phyloP scores from a whole-genome alignment of 768 basidiomycete species.

The Tulasnella sp. region DNA sequence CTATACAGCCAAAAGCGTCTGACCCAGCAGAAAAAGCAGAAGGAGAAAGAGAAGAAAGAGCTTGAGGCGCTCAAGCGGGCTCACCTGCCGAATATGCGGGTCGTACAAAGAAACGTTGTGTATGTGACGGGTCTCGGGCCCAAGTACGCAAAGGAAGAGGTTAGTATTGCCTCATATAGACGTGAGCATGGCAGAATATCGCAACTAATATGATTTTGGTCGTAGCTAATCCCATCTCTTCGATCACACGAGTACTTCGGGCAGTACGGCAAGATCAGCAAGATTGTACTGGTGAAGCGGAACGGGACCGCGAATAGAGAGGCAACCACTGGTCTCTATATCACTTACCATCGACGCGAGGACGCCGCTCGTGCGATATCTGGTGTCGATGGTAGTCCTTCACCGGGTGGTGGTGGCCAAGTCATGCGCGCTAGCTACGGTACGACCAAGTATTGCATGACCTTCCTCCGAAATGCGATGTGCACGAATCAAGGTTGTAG shows the following conservation, averaged over 20 bases:
- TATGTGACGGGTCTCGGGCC: conserved; percentile 94
- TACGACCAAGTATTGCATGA: conserved; percentile 96
- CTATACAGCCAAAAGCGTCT: conserved; percentile 76
- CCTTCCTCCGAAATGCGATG: conserved; percentile 72
- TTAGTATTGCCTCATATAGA: conserved; percentile 30
- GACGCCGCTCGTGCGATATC: conserved; percentile 90
- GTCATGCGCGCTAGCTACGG: conserved; percentile 90
- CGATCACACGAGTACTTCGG: conserved; percentile 96
- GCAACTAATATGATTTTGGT: background rate
- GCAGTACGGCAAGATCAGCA: conserved; percentile 95
- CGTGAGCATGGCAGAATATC: background rate
- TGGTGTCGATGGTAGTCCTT: conserved; percentile 84
- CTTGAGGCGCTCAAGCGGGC: conserved; percentile 76
- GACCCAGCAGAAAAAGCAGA: conserved; percentile 87
- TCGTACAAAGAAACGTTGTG: conserved; percentile 93
- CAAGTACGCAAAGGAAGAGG: conserved; percentile 93
- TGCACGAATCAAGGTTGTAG: conserved; percentile 87
- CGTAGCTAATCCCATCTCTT: conserved; percentile 77
- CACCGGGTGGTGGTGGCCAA: conserved; percentile 82
- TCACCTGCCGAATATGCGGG: conserved; percentile 83
- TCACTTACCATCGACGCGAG: conserved; percentile 88
- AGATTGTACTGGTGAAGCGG: conserved; percentile 87
- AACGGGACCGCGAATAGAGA: conserved; percentile 60
- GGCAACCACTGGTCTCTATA: conserved; percentile 85
- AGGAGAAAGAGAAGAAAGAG: conserved; percentile 93